Evolutionary conservation across 169 alveolate species (phyloP).

Genomic region (Plasmodium fragile): DNA sequence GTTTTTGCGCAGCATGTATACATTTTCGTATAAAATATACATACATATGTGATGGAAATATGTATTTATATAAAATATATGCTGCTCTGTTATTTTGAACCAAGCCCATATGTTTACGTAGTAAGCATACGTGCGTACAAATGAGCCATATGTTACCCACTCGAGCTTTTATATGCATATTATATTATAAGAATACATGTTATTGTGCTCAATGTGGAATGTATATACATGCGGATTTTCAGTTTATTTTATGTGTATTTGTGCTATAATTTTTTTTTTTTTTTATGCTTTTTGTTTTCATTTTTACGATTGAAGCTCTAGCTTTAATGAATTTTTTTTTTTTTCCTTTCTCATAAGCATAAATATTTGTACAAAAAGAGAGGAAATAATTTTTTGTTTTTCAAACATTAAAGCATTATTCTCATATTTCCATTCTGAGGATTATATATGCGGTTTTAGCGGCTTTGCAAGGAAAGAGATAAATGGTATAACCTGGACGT

Average conservation of each 20-base stretch:
- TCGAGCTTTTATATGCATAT: neutral
- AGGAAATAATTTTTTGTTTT: slow-evolving; percentile 14
- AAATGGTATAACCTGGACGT: slow-evolving; percentile 26
- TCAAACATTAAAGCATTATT: neutral
- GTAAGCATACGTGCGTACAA: neutral
- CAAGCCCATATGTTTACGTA: neutral
- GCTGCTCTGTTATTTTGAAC: neutral
- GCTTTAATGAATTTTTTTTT: neutral
- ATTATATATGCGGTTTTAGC: slow-evolving; percentile 8
- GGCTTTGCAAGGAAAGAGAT: neutral
- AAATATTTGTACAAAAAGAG: neutral
- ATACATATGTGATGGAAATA: neutral
- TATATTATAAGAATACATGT: neutral
- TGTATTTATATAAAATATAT: neutral
- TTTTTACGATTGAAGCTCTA: neutral
- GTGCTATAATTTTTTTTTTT: neutral
- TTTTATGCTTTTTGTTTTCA: neutral
- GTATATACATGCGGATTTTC: neutral
- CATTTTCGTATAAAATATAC: neutral
- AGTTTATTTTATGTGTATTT: neutral
- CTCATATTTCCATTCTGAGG: neutral
- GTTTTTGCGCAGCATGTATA: neutral
- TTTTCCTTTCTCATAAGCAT: slow-evolving; percentile 1
- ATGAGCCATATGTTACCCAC: neutral
- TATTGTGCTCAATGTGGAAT: neutral